Evolutionary conservation across 2,329 filamentous ascomycete species (phyloP), one percentile per base, ranked within the genome.

Genomic region (Ceratocystis cacaofunesta): DNA sequence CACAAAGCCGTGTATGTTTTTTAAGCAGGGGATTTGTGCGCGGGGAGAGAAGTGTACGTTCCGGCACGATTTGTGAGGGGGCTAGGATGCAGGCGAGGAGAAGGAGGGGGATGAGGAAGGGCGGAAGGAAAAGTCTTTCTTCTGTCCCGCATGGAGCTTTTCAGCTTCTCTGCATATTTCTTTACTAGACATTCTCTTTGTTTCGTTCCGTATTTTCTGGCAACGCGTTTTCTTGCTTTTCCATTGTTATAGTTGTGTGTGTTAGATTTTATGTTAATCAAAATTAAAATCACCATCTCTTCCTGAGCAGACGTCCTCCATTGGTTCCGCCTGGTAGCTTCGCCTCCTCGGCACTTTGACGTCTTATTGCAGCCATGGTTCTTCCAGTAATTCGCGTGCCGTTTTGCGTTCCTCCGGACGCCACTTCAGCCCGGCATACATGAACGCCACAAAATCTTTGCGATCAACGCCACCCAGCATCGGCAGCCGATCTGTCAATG

Each of bases 31-130:
- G 15, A 85, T 85, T 71, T 90, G 87, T 74, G 83, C 82, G 5
- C 86, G 89, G 72, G 87, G 87, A 25, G 85, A 87, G 44, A 84
- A 85, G 70, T 90, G 87, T 76, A 89, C 87, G 1, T 90, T 87
- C 73, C 80, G 86, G 65, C 87, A 90, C 71, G 85, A 88, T 30
- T 3, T 64, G n/a, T 64, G 32, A 61, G 30, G 22, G 19, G 58
- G 28, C 17, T 36, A 41, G 10, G 36, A 41, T 10, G 36, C 1
- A 22, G 46, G 6, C 46, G 5, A 48, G 7, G 17, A 19, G 44
- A 2, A 19, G 19, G 44, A 48, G 46, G n/a, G 2, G 46, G 46
- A 22, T 4, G 19, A 50, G 46, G 48, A 52, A 12, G 30, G 22
- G 44, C 1, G 46, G 43, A 10, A 28, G 15, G 44, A 5, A n/a